Evolutionary conservation across 257 asterid species (phyloP).

Genomic region (Solanum medicagineum): DNA sequence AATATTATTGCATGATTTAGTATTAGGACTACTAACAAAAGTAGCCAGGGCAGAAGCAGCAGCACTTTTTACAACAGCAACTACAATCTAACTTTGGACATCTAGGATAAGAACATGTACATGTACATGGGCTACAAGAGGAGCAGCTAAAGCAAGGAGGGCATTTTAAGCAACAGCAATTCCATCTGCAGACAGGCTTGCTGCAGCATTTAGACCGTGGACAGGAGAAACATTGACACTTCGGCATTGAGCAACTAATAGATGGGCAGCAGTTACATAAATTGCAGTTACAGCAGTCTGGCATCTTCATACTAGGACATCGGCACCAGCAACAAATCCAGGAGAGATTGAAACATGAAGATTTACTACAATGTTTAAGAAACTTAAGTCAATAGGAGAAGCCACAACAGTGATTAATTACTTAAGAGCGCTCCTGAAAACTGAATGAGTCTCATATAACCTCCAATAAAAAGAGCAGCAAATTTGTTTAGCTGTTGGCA

Average conservation of each 20-base stretch:
- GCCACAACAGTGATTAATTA: background rate
- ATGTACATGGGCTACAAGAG: slow-evolving; percentile 13
- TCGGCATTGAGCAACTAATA: slow-evolving; percentile 29
- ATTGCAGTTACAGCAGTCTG: slow-evolving; percentile 24
- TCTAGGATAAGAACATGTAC: slow-evolving; percentile 16
- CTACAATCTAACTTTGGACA: slow-evolving; percentile 33
- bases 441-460: background rate
- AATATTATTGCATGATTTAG: background rate
- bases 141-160: slow-evolving; percentile 12
- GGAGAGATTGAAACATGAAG: slow-evolving; percentile 37
- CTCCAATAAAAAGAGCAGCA: background rate
- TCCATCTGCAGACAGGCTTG: slow-evolving; percentile 25
- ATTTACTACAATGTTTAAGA: slow-evolving; percentile 27
- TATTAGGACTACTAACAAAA: slow-evolving; percentile 31
- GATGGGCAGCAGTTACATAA: slow-evolving; percentile 21
- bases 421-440: background rate
- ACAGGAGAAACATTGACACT: slow-evolving; percentile 29
- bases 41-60: slow-evolving; percentile 46
- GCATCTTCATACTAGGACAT: slow-evolving; percentile 18
- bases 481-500: background rate
- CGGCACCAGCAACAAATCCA: slow-evolving; percentile 38
- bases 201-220: slow-evolving; percentile 24
- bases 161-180: slow-evolving; percentile 32
- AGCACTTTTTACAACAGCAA: slow-evolving; percentile 36
- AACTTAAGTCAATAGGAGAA: background rate